These are phyloP conservation scores for Cryptococcus hybrid DNA, from an alignment of 1,284 basidiomycete species.

Conservation along the genomic window DNA sequence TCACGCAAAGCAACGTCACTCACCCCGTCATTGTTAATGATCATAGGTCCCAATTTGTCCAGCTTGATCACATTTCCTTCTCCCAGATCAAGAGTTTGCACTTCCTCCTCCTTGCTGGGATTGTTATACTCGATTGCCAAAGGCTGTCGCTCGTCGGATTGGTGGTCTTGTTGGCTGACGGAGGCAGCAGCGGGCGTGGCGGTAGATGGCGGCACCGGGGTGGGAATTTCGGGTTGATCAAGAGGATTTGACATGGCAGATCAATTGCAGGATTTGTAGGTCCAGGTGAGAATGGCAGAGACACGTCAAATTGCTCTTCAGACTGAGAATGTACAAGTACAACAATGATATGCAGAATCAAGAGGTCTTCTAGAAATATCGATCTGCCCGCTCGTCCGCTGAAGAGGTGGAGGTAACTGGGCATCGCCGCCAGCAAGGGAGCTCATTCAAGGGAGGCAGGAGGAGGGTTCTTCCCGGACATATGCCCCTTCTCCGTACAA, in stretches of 20 bases:
- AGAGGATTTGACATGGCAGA: conserved; percentile 22
- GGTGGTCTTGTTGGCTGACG: neutral
- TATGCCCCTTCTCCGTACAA: too few species aligned
- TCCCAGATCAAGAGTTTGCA: conserved; percentile 34
- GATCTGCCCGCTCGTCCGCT: too few species aligned
- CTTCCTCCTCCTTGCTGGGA: conserved; percentile 12
- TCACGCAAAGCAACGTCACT: conserved; percentile 12
- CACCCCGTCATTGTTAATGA: conserved; percentile 50
- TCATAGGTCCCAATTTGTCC: conserved; percentile 48
- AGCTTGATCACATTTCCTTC: conserved; percentile 44
- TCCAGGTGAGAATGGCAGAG: too few species aligned
- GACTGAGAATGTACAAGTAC: too few species aligned
- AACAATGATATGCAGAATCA: too few species aligned
- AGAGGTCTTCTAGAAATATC: too few species aligned
- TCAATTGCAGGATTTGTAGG: too few species aligned
- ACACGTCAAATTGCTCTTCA: too few species aligned
- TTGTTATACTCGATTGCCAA: conserved; percentile 14
- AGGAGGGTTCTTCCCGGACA: too few species aligned
- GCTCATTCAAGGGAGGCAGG: too few species aligned
- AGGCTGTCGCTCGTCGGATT: neutral
- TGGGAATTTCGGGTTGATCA: conserved; percentile 17
- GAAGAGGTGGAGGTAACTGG: too few species aligned
- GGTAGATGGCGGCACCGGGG: conserved; percentile 13
- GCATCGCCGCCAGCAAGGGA: too few species aligned
- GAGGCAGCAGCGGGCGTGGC: conserved; percentile 1